Base-by-base conservation (phyloP, 129 eudicot genomes). In the Lactuca sativa region DNA sequence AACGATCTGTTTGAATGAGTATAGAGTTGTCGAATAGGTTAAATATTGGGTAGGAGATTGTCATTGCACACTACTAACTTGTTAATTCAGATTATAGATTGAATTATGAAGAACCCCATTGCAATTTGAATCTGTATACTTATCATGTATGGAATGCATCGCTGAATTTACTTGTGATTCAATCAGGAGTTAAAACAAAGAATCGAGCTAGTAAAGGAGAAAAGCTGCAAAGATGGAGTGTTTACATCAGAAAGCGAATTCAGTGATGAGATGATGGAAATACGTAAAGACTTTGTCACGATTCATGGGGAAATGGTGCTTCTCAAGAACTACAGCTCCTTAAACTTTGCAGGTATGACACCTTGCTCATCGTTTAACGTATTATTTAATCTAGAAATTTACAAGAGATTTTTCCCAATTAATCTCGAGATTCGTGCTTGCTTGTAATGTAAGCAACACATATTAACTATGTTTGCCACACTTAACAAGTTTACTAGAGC, bases 251-350 rank as follows among this genome's bases (percentile, higher is more conserved):
- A 79, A 71, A 64, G 76, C 40, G 92, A 90, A 77, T 77, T 87
- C 72, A 79, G 83, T 62, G 83, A 83, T 31, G 91, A 87, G 54
- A 74, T 78, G 79, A 82, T 90, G 86, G 87, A 73, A 43, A 87
- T 93, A 71, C 92, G 90, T 34, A 83, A 71, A 71, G 97, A 93
- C 53, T 90, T 85, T 66, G 90, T 87, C 62, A 62, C 90, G 17
- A 93, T 90, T 64, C 89, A 90, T 25, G 99, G 97, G 58, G 95
- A 93, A 67, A 87, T 90, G 99, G 95, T 93, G 79, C 97, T 93
- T 78, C 93, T 93, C 9, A 90, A 87, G 81, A 93, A 83, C 67
- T 93, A 93, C 68, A 90, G 99, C 82, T 87, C 92, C 74, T 85
- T 93, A 32, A 93, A 93, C 72, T 87, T 87, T 93, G 95, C 95